Percentiles rank a stretch among this genome's conserved stretches.
Conservation (phyloP, 208 protist genomes). For the Trypanosoma cruzi region DNA sequence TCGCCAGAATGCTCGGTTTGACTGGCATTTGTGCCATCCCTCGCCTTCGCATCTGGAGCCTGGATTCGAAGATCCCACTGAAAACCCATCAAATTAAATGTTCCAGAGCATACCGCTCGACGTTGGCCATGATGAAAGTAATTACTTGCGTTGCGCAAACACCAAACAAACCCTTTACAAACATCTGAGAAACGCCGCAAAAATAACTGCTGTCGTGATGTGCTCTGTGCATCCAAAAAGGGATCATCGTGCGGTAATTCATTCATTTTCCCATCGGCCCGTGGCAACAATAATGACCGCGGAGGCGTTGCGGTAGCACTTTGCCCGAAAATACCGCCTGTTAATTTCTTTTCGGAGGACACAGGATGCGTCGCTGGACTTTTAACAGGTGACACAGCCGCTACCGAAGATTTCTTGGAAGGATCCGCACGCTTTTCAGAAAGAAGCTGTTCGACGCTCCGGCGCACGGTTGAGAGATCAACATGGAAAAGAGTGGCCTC, state of each 20-base stretch:
- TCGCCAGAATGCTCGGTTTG: slow-evolving; percentile 11
- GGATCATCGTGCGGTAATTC: slow-evolving; percentile 7
- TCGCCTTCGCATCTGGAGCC: background rate
- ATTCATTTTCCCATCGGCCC: slow-evolving; percentile 9
- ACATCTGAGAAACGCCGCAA: slow-evolving; percentile 52
- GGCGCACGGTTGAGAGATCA: slow-evolving; percentile 10
- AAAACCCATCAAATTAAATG: slow-evolving; percentile 52
- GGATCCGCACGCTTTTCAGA: background rate
- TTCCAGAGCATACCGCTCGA: slow-evolving; percentile 57
- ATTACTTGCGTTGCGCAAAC: slow-evolving; percentile 43
- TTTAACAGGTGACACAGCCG: background rate
- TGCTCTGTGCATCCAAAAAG: background rate
- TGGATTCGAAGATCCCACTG: slow-evolving; percentile 74
- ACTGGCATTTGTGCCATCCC: too few relatives aligned
- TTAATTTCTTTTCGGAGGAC: background rate
- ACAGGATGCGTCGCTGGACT: background rate
- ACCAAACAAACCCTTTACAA: slow-evolving; percentile 70
- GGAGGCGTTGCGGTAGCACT: background rate
- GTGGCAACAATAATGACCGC: background rate
- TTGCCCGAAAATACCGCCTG: background rate
- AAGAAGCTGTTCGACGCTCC: slow-evolving; percentile 8
- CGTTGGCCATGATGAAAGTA: slow-evolving; percentile 63
- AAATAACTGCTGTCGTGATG: background rate
- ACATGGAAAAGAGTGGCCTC: slow-evolving; percentile 19
- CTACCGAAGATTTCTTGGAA: background rate